Evolutionary conservation across 345 rosid genomes (phyloP).

Genomic region (Cochlearia excelsa): DNA sequence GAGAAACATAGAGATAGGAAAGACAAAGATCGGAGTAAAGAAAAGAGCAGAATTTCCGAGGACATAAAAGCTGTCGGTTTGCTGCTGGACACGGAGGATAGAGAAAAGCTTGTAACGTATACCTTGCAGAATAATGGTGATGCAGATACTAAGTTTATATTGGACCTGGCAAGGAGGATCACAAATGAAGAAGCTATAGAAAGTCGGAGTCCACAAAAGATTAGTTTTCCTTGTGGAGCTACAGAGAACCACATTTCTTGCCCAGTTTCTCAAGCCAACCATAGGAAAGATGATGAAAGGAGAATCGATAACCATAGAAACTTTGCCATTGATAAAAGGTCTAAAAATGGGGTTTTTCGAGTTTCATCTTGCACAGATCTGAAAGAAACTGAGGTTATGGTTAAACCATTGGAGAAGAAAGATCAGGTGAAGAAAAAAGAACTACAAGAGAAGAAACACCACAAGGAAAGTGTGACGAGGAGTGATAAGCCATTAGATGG

Average conservation of each 20-base stretch:
- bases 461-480: conserved; percentile 36
- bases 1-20: conserved; percentile 44
- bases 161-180: conserved; percentile 54
- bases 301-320: conserved; percentile 38
- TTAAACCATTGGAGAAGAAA: conserved; percentile 39
- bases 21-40: conserved; percentile 44
- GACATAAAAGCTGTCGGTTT: conserved; percentile 35
- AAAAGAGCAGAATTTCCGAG: conserved; percentile 34
- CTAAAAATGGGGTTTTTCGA: conserved; percentile 32
- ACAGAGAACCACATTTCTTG: conserved; percentile 11
- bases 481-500: conserved; percentile 39
- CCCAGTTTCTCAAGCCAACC: conserved; percentile 31
- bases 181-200: conserved; percentile 47
- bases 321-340: conserved; percentile 27
- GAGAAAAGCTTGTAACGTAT: conserved; percentile 34
- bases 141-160: conserved; percentile 46
- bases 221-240: conserved; percentile 1
- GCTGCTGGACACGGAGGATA: conserved; percentile 27
- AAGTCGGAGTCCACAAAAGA: conserved; percentile 33
- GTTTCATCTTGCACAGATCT: conserved; percentile 31
- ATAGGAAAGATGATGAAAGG: conserved; percentile 35
- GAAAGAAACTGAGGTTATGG: conserved; percentile 38
- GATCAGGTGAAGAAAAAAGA: conserved; percentile 39
- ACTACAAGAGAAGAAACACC: conserved; percentile 38
- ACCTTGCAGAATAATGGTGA: conserved; percentile 33